Conservation (phyloP, 352 stramenopile species). For the Phytophthora aleatoria region DNA sequence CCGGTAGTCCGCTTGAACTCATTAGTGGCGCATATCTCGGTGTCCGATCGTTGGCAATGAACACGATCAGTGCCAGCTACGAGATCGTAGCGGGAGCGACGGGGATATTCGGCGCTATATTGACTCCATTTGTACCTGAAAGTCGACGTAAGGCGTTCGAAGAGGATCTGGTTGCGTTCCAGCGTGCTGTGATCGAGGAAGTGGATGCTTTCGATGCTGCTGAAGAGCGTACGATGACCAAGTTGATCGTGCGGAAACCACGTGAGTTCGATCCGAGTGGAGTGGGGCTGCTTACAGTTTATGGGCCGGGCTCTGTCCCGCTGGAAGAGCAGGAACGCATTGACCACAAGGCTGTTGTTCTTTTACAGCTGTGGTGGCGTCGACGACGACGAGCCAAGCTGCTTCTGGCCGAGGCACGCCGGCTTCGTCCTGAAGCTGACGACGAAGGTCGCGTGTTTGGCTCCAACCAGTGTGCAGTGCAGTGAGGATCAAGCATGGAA, state of each 20-base stretch:
- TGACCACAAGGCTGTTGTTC: slow-evolving; percentile 77
- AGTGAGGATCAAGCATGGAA: slow-evolving; percentile 28
- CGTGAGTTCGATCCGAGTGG: slow-evolving; percentile 78
- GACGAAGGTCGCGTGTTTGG: slow-evolving; percentile 26
- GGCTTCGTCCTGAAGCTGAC: slow-evolving; percentile 57
- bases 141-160: slow-evolving; percentile 79
- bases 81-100: slow-evolving; percentile 85
- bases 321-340: slow-evolving; percentile 90
- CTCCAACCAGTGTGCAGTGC: slow-evolving; percentile 35
- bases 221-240: slow-evolving; percentile 89
- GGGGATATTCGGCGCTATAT: slow-evolving; percentile 73
- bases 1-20: slow-evolving; percentile 82
- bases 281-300: slow-evolving; percentile 81
- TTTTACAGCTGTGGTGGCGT: slow-evolving; percentile 87
- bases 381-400: slow-evolving; percentile 65
- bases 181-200: slow-evolving; percentile 87
- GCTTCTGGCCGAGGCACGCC: slow-evolving; percentile 64
- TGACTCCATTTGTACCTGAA: slow-evolving; percentile 73
- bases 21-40: slow-evolving; percentile 85
- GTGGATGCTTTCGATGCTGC: slow-evolving; percentile 87
- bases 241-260: slow-evolving; percentile 84
- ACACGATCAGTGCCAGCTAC: slow-evolving; percentile 89
- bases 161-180: slow-evolving; percentile 85
- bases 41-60: slow-evolving; percentile 87
- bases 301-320: slow-evolving; percentile 85